phyloP scores from a whole-genome alignment of 176 grass and related monocot species.

The Lolium rigidum region DNA sequence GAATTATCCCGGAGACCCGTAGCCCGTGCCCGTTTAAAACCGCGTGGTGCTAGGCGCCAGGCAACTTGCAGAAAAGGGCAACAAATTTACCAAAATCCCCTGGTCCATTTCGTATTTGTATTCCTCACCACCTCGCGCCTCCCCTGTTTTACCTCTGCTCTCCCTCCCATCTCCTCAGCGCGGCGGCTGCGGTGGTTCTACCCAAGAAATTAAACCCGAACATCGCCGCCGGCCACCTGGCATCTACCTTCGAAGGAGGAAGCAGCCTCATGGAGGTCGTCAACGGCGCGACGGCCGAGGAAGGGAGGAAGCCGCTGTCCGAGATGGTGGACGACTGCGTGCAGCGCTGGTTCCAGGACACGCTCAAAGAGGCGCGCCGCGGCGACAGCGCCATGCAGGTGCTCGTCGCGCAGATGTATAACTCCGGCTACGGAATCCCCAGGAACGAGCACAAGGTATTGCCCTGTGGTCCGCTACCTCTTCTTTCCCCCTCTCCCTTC shows the following conservation, averaged over 20 bases:
- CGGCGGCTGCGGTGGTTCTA: conserved; percentile 17
- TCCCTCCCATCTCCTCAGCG: not conserved
- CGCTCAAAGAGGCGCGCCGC: conserved; percentile 70
- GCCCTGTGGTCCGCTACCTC: not conserved
- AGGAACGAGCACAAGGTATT: conserved; percentile 81
- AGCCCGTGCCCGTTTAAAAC: too few relatives aligned
- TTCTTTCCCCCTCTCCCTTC: not conserved
- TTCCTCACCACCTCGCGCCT: conserved; percentile 26
- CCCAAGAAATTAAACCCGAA: not conserved
- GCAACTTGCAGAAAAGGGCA: not conserved
- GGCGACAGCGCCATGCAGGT: conserved; percentile 80
- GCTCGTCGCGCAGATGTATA: conserved; percentile 91
- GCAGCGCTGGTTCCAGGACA: conserved; percentile 83
- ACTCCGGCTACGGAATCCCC: conserved; percentile 65
- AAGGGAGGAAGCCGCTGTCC: conserved; percentile 60
- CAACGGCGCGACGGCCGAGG: conserved; percentile 16
- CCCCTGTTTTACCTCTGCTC: not conserved
- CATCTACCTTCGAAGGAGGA: not conserved
- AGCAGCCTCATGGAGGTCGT: conserved; percentile 36
- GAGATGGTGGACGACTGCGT: conserved; percentile 82
- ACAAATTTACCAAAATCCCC: conserved; percentile 42
- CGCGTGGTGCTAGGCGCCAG: not conserved
- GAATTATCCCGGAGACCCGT: too few relatives aligned
- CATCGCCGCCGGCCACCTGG: not conserved
- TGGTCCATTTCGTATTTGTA: conserved; percentile 18